Evolutionary conservation across 345 rosid genomes (phyloP).

Genomic region (Populus tremula): DNA sequence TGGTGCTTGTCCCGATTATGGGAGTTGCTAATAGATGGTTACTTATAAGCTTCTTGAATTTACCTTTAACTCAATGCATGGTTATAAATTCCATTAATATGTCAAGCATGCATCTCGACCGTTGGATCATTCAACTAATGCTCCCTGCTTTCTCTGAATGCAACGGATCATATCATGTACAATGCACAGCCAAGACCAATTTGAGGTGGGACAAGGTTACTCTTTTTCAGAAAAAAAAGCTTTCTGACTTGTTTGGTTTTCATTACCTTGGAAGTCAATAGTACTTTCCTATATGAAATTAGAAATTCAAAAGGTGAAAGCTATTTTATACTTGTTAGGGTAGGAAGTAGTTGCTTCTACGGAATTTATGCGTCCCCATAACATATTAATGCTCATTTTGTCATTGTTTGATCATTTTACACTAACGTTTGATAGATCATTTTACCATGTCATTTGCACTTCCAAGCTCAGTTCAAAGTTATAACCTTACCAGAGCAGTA

Average conservation of each 20-base stretch:
- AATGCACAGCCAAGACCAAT: neutral
- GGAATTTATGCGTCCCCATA: neutral
- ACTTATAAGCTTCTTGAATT: slow-evolving; percentile 3
- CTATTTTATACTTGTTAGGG: neutral
- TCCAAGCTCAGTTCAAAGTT: neutral
- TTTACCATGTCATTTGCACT: neutral
- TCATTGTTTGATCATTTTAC: neutral
- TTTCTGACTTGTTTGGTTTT: neutral
- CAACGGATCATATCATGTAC: neutral
- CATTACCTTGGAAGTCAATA: neutral
- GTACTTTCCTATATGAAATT: neutral
- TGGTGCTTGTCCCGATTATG: neutral
- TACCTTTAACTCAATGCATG: neutral
- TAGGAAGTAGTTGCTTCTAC: neutral
- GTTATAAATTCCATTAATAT: neutral
- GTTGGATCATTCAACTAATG: slow-evolving; percentile 3
- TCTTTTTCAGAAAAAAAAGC: neutral
- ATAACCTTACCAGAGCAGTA: neutral
- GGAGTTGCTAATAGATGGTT: neutral
- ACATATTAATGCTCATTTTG: neutral
- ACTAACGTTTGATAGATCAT: neutral
- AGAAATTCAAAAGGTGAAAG: neutral
- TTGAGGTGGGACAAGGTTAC: slow-evolving; percentile 5
- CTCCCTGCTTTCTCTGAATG: neutral
- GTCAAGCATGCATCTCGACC: neutral